These are phyloP conservation scores for Patellifolia procumbens DNA, from an alignment of 179 eudicot species.

Conservation along the genomic window DNA sequence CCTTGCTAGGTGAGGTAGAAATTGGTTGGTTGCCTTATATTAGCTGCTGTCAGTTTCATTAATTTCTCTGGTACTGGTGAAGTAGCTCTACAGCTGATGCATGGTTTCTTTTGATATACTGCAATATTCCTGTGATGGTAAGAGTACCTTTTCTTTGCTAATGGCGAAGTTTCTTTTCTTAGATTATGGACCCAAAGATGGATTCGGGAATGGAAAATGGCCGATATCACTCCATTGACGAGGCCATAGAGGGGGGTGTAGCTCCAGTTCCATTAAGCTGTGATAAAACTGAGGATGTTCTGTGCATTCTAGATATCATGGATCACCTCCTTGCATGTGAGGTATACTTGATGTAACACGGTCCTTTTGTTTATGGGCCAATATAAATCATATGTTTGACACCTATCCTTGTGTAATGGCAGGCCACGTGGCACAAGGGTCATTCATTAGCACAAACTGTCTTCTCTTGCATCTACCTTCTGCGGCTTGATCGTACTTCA, in stretches of 20 bases:
- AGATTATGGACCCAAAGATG: constrained; percentile 99
- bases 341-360: constrained; percentile 49
- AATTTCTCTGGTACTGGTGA: not conserved
- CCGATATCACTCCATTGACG: constrained; percentile 78
- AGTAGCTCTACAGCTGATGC: constrained; percentile 3
- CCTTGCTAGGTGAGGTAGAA: not conserved
- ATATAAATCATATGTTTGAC: not conserved
- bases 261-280: constrained; percentile 89
- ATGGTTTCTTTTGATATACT: not conserved
- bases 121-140: not conserved
- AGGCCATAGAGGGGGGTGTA: constrained; percentile 92
- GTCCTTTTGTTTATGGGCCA: constrained; percentile 1
- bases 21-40: not conserved
- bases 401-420: constrained; percentile 39
- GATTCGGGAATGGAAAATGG: constrained; percentile 90
- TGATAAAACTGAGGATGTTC: constrained; percentile 71
- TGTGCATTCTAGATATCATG: constrained; percentile 72
- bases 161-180: constrained; percentile 13
- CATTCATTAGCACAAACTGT: constrained; percentile 93
- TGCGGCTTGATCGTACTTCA: constrained; percentile 84
- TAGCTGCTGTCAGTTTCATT: not conserved
- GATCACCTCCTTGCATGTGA: constrained; percentile 96
- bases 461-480: constrained; percentile 85
- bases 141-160: not conserved
- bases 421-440: constrained; percentile 99